Conservation (phyloP, 139 green algal species). For the Tetradesmus obliquus region DNA sequence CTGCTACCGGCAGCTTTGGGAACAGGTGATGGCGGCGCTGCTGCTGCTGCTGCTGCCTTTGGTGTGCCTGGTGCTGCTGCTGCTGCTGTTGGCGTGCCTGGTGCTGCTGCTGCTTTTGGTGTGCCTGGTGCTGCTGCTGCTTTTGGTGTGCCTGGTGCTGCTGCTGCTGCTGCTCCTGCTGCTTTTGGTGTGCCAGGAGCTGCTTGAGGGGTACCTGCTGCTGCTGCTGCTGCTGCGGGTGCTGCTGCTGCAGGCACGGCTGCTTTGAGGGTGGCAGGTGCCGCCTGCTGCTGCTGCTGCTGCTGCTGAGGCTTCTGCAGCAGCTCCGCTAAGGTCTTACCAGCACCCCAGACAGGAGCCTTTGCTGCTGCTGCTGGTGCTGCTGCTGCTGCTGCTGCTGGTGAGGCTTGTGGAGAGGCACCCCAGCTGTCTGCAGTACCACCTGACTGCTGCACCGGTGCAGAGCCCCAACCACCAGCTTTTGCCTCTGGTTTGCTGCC, state of each 20-base stretch:
- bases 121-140: slow-evolving; percentile 40
- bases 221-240: neutral
- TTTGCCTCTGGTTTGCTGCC: neutral
- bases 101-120: slow-evolving; percentile 8
- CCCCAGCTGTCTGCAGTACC: neutral
- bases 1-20: neutral
- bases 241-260: slow-evolving; percentile 17
- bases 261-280: neutral
- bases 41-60: neutral
- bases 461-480: neutral
- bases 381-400: slow-evolving; percentile 35
- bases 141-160: neutral
- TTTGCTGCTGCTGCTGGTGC: neutral
- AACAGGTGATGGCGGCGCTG: neutral
- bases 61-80: neutral
- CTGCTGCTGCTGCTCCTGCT: neutral
- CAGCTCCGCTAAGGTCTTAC: neutral
- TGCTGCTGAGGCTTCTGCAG: slow-evolving; percentile 9
- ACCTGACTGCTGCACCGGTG: neutral
- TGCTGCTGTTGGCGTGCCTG: neutral
- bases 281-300: slow-evolving; percentile 14
- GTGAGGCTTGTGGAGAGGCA: neutral
- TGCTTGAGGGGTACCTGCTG: neutral
- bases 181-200: neutral
- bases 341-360: neutral